Evolutionary conservation across 495 filamentous ascomycete genomes (phyloP), one percentile per base, ranked within the genome.

Genomic region (Talaromyces thailandensis): DNA sequence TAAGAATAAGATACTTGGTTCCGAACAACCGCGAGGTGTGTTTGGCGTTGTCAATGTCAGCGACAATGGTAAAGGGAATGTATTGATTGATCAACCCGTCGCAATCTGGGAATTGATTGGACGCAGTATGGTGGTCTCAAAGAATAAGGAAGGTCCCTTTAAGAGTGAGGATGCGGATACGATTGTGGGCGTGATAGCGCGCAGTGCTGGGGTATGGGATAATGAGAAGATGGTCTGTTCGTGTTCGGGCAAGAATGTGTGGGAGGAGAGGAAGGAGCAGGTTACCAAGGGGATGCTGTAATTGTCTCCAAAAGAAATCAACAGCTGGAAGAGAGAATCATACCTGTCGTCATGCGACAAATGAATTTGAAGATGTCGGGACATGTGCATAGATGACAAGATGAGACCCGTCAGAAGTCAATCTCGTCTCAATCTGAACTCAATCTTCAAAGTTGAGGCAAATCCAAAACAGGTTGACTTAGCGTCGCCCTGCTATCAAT

Each of bases 141-240:
- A 78, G 62, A 62, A 71, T 65, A 70, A 68, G 56, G 74, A 76
- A 55, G 72, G 73, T 3, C 75, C 76, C 57, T 84, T 86, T 69
- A 71, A 84, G 64, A 78, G 77, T 65, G 88, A 93, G 67, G 90
- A 95, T 67, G 80, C 84, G 56, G 85, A 95, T 69, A 93, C 91
- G 31, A 76, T 96, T 45, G 88, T 96, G 6, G 94, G 94, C 32
- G 92, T 98, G 58, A 90, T 98, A 71, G 94, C 94, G 50, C 80
- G 94, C 69, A 96, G 91, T 75, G 93, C 94, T 25, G 94, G 94
- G 14, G 88, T 96, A 58, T 98, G 94, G 94, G 93, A 97, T 72
- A 98, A 98, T 69, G 92, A 96, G 71, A 98, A 97, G 82, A 96
- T 89, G 68, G 94, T 98, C 28, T 87, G 87, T 71, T 93, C 90